phyloP scores from a whole-genome alignment of 306 rosid genomes.

The Sesbania bispinosa region DNA sequence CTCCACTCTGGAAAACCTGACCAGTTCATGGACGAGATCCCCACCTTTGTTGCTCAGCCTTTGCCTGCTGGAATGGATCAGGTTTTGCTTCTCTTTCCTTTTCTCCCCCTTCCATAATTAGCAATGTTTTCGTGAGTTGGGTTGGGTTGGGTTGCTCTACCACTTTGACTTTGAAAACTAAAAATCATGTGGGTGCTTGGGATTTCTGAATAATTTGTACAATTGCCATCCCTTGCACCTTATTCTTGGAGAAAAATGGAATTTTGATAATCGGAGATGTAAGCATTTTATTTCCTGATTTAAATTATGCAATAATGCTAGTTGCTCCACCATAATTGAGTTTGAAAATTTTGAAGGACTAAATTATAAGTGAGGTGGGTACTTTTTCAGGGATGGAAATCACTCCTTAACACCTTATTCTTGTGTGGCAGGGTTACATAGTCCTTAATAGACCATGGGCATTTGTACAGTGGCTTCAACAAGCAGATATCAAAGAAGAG shows the following conservation, averaged over 20 bases:
- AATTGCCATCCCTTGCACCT: not conserved
- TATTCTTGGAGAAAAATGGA: not conserved
- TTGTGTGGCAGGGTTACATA: slow-evolving; percentile 77
- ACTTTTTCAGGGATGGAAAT: not conserved
- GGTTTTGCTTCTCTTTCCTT: slow-evolving; percentile 32
- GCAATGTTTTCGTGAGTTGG: not conserved
- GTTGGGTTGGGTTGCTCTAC: not conserved
- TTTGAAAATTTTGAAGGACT: not conserved
- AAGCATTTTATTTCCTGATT: not conserved
- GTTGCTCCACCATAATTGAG: not conserved
- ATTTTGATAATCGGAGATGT: not conserved
- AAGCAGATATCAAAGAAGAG: slow-evolving; percentile 96
- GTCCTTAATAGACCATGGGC: slow-evolving; percentile 99
- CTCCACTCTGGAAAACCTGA: slow-evolving; percentile 90
- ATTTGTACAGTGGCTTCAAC: slow-evolving; percentile 95
- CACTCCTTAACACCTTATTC: not conserved
- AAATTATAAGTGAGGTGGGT: not conserved
- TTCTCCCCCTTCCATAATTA: not conserved
- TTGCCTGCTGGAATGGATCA: slow-evolving; percentile 92
- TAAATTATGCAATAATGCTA: not conserved
- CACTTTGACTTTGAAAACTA: not conserved
- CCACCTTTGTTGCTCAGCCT: slow-evolving; percentile 97
- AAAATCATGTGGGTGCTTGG: not conserved
- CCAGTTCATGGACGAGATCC: slow-evolving; percentile 81
- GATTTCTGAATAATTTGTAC: not conserved